These are phyloP conservation scores for Plasmodium ovale DNA, from an alignment of 169 alveolate genomes.

Conservation along the genomic window DNA sequence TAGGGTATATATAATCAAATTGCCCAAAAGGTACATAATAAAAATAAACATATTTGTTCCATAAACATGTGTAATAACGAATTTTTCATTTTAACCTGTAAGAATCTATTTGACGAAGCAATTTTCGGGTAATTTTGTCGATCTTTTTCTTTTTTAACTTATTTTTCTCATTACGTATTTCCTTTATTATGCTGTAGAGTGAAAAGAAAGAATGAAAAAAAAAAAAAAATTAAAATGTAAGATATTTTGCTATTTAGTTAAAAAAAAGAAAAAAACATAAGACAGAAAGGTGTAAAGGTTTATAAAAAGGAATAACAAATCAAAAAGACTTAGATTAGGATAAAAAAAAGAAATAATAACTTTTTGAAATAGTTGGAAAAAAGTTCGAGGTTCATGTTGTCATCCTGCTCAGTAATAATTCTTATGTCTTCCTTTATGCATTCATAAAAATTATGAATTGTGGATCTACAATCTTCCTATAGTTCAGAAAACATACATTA, in stretches of 20 bases:
- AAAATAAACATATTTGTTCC: not conserved
- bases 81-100: conserved; percentile 49
- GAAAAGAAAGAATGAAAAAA: not conserved
- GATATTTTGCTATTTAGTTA: not conserved
- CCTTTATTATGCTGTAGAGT: conserved; percentile 47
- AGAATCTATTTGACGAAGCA: conserved; percentile 58
- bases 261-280: conserved; percentile 15
- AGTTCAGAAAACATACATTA: not conserved
- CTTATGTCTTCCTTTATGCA: conserved; percentile 64
- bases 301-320: not conserved
- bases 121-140: conserved; percentile 73
- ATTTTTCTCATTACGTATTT: conserved; percentile 48
- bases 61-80: not conserved
- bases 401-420: conserved; percentile 21
- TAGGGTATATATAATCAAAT: no score
- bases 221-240: conserved; percentile 22
- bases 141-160: conserved; percentile 55
- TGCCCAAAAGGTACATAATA: not conserved
- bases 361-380: conserved; percentile 51
- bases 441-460: conserved; percentile 45
- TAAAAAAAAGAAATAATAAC: conserved; percentile 12
- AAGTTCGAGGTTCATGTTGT: conserved; percentile 33
- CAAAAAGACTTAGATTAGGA: not conserved
- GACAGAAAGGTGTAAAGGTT: not conserved
- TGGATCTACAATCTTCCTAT: conserved; percentile 64